These are phyloP conservation scores for Sclerotinia glacialis DNA, from an alignment of 2,329 filamentous ascomycete genomes.

Conservation along the genomic window DNA sequence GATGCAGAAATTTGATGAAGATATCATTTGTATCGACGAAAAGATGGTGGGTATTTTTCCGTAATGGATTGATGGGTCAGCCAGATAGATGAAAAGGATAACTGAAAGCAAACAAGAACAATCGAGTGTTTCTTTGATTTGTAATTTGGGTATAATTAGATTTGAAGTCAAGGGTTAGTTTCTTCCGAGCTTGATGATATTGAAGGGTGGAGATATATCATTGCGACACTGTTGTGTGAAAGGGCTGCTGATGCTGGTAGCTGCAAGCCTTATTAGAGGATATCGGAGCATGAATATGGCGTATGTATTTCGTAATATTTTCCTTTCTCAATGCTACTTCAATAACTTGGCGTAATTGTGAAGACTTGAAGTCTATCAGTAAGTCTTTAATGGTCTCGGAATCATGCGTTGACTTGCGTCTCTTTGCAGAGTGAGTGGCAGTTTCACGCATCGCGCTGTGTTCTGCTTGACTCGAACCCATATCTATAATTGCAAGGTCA, in stretches of 20 bases:
- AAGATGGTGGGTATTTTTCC: neutral
- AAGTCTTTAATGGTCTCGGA: neutral
- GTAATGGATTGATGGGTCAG: neutral
- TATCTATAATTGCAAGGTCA: neutral
- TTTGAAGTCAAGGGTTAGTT: neutral
- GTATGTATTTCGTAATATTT: constrained; percentile 4
- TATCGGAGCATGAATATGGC: constrained; percentile 7
- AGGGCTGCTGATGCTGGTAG: neutral
- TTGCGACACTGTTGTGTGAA: neutral
- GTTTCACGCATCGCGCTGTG: neutral
- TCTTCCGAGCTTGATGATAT: neutral
- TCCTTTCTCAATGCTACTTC: neutral
- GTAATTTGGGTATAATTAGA: neutral
- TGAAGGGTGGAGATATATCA: neutral
- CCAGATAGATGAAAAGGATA: neutral
- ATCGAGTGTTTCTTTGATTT: neutral
- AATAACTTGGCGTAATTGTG: constrained; percentile 11
- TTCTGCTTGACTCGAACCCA: neutral
- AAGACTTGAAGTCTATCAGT: neutral
- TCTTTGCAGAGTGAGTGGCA: neutral
- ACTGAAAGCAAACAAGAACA: neutral
- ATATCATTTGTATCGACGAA: neutral
- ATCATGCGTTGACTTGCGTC: neutral
- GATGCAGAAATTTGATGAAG: neutral
- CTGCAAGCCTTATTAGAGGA: neutral